Evolutionary conservation across 495 filamentous ascomycete genomes (phyloP), one percentile per base, ranked within the genome.

Genomic region (Penicillium lividum): DNA sequence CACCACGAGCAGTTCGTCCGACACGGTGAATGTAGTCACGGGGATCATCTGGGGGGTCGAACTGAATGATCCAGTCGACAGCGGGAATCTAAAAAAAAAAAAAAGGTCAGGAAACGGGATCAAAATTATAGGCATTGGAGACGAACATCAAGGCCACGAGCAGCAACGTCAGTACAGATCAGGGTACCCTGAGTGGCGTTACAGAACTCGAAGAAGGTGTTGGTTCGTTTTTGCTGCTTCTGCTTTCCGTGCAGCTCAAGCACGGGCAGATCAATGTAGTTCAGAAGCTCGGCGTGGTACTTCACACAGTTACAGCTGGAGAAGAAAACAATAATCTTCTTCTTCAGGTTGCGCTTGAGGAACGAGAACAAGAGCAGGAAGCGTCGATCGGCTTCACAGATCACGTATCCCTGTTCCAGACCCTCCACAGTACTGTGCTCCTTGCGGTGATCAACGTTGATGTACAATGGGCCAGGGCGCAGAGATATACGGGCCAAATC

Each of bases 251-350:
- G 92, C 33, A 86, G 70, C 57, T 71, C 75, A 45, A 76, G 65
- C n/a, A 95, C 93, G 18, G 90, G 93, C 7, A 98, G 82, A 72
- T 98, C 94, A 57, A 98, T 97, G 73, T 94, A 96, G 75, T 96
- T 96, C 52, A 97, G 82, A 2, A 97, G 85, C 66, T 98, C 94
- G 13, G 91, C 84, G 75, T 96, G 89, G 76, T 96, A 96, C 66
- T 96, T 96, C 54, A 98, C 94, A 52, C 88, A 93, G 63, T 90
- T 91, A 67, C 94, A 98, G 70, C 89, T 93, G 40, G 88, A 92
- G 74, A 96, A 90, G 80, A 98, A 97, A 42, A 98, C 93, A 60
- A 98, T 96, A 61, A 96, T 88, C 79, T 97, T 98, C 82, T 97
- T 98, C 70, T 88, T 88, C 64, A 88, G 80, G 75, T 89, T 91